Evolutionary conservation across 192 early-diverging fungal genomes (phyloP).

Genomic region (Diversispora eburnea): DNA sequence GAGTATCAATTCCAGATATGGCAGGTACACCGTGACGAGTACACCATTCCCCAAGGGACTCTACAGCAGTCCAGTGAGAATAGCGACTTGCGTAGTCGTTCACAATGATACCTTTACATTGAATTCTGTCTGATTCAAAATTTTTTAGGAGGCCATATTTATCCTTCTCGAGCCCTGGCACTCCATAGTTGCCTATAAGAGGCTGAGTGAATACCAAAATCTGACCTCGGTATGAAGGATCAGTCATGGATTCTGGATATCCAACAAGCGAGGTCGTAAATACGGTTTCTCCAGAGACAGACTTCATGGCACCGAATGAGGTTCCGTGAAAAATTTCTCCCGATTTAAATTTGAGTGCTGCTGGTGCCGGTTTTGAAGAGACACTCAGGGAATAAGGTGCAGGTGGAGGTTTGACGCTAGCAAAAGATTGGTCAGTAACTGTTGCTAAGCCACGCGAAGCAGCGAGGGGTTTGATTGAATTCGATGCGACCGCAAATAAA

Average conservation of each 20-base stretch:
- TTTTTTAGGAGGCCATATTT: conserved; percentile 77
- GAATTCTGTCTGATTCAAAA: conserved; percentile 86
- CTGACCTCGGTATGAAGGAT: conserved; percentile 95
- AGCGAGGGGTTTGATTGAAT: conserved; percentile 8
- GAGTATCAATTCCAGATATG: conserved; percentile 88
- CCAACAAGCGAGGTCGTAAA: conserved; percentile 94
- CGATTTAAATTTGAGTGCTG: conserved; percentile 70
- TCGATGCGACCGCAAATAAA: neutral
- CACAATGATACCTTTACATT: conserved; percentile 83
- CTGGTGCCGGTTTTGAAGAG: conserved; percentile 46
- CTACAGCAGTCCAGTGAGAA: conserved; percentile 92
- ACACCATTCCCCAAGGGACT: conserved; percentile 89
- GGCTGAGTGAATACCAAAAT: conserved; percentile 97
- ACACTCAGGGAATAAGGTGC: conserved; percentile 24
- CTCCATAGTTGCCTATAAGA: conserved; percentile 89
- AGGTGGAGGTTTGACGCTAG: conserved; percentile 34
- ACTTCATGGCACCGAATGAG: conserved; percentile 78
- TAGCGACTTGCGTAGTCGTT: conserved; percentile 88
- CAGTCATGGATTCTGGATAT: conserved; percentile 97
- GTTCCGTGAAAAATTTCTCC: conserved; percentile 80
- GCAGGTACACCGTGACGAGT: conserved; percentile 77
- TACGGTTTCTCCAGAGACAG: conserved; percentile 84
- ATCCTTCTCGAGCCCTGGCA: conserved; percentile 71
- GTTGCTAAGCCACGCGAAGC: conserved; percentile 43
- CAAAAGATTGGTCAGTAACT: conserved; percentile 51